Evolutionary conservation across 1,284 basidiomycete species (phyloP), one percentile per base, ranked within the genome.

Genomic region (Ustilago trichophora): DNA sequence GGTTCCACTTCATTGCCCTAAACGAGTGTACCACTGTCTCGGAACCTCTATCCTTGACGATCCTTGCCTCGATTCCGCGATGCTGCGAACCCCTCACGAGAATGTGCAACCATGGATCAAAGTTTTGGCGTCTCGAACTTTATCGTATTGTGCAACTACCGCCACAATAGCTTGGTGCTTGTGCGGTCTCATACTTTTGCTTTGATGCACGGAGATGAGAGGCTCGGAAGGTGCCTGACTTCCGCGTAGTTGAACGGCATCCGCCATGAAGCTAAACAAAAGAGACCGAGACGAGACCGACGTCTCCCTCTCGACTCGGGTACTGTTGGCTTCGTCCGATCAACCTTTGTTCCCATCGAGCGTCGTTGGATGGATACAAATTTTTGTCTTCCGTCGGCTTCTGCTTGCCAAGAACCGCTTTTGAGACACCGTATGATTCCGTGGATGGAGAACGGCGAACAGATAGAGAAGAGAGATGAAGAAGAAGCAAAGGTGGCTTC

Each of bases 321-420:
- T 35, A 32, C 31, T 25, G 31, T 26, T 35, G n/a, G 25, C 31
- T 18, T 26, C 24, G 15, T n/a, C 32, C 43, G 27, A 42, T 21
- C 22, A 21, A 40, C 36, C 35, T 42, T 36, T 25, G 31, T 26
- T 29, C 21, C 47, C 54, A 56, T 21, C 46, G 34, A 29, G n/a
- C 22, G 38, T 24, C 19, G 4, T 32, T n/a, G 8, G 19, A 10
- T 34, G 15, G 13, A 25, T 13, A 16, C 16, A 29, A 24, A 13
- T 9, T 19, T 12, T 25, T 29, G 27, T 33, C 46, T 50, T 57
- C 54, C 54, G 54, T 57, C 54, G 54, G 54, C 36, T 38, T 49
- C 13, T 43, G 40, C 22, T 31, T 33, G 29, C 29, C 44, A 41
- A 32, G 36, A 29, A 41, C 11, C 25, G 36, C 13, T 16, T n/a